Conservation (phyloP, 257 asterid species). For the Przewalskia tangutica region DNA sequence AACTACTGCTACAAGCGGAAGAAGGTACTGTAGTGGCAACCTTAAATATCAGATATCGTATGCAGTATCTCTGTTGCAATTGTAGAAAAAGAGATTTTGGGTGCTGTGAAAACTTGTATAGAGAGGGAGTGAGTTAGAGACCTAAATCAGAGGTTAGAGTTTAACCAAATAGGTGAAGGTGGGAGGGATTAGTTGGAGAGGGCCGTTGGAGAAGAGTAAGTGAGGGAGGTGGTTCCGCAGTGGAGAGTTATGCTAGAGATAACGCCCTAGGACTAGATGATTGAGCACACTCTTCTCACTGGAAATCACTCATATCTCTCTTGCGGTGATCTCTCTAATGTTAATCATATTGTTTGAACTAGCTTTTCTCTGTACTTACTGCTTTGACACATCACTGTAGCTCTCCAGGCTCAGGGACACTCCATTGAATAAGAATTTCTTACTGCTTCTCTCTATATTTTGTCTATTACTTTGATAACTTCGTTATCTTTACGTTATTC, state of each 20-base stretch:
- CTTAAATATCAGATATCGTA: background rate
- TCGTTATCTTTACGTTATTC: too few species aligned
- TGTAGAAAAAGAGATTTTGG: background rate
- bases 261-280: background rate
- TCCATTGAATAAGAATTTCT: background rate
- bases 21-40: background rate
- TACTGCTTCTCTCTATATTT: background rate
- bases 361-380: too few species aligned
- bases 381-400: background rate
- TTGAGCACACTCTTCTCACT: too few species aligned
- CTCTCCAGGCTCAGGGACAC: background rate
- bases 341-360: too few species aligned
- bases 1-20: background rate
- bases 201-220: background rate
- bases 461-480: too few species aligned
- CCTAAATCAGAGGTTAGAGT: background rate
- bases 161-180: background rate
- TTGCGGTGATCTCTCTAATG: too few species aligned
- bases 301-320: too few species aligned
- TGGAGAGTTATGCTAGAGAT: too few species aligned
- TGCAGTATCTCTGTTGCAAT: background rate
- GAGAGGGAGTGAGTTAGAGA: background rate
- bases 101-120: background rate
- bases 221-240: background rate
- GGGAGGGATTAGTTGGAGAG: background rate